Evolutionary conservation across 257 asterid species (phyloP).

Genomic region (Ophiorrhiza pumila): DNA sequence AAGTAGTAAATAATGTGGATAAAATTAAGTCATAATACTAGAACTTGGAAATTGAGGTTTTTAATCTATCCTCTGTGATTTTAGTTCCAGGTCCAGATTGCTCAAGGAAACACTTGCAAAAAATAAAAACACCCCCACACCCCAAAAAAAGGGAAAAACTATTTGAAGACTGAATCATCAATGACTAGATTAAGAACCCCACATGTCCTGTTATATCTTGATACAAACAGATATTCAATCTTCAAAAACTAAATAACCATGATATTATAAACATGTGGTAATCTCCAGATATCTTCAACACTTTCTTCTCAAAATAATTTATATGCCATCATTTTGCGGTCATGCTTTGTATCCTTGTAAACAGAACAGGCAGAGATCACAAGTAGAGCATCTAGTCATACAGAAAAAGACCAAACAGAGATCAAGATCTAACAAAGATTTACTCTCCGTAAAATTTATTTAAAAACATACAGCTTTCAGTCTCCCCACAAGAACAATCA

Average conservation of each 20-base stretch:
- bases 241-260: background rate
- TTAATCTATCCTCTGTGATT: too few relatives aligned
- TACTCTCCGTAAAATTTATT: conserved; percentile 12
- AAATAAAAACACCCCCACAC: background rate
- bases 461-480: conserved; percentile 61
- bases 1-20: background rate
- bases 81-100: background rate
- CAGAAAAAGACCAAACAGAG: background rate
- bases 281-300: background rate
- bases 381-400: background rate
- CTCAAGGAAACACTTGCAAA: background rate
- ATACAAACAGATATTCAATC: background rate
- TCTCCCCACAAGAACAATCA: conserved; percentile 62
- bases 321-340: background rate
- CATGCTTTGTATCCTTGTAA: background rate
- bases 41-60: background rate
- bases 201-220: background rate
- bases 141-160: background rate
- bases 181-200: background rate
- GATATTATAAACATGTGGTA: background rate
- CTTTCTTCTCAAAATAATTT: background rate
- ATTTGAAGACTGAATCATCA: conserved; percentile 1
- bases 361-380: background rate
- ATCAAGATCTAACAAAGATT: background rate
- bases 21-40: background rate